Base-by-base conservation (phyloP, 257 asterid genomes). In the Voacanga thouarsii region DNA sequence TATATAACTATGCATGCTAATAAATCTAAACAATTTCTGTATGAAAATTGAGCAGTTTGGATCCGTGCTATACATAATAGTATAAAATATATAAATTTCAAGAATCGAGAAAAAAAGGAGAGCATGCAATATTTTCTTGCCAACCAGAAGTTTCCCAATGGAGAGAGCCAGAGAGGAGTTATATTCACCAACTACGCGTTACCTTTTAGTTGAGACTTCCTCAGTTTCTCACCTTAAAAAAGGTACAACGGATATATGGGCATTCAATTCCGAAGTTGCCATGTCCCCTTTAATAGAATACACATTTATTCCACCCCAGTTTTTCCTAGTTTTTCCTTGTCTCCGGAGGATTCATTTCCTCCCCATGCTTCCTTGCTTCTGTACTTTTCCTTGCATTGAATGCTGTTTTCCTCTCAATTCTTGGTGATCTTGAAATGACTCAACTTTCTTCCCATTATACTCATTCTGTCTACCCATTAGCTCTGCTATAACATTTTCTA, bases 241-340 rank as follows among this genome's bases (percentile, higher is more conserved):
- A 57, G 65, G 76, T 64, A 39, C 79, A 77, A 53, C 79, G 18
- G 21, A 43, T 50, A 71, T 41, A 72, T 53, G 76, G 76, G 56
- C 71, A 80, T 63, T 78, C 76, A 77, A 79, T 50, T 76, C 80
- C 76, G 79, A 63, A 65, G 37, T 44, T 30, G 72, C 71, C 77
- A 56, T 37, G 81, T 55, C 79, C 76, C 77, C 83, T 30, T 51
- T 67, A 44, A 71, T 51, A 76, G 76, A 72, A 50, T 77, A 79
- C 76, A 68, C 89, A 87, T 88, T 86, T 81, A 87, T 79, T 80
- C 78, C 79, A 57, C 65, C 90, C 84, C 64, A 86, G 28, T 78
- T 49, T 71, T 81, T 51, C 83, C 74, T 74, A 72, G 49, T 24
- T 74, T 75, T 75, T 73, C 43, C 84, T 72, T 33, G 55, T 78